Evolutionary conservation across 2,329 filamentous ascomycete species (phyloP).

Genomic region (Cladosporium sp.): DNA sequence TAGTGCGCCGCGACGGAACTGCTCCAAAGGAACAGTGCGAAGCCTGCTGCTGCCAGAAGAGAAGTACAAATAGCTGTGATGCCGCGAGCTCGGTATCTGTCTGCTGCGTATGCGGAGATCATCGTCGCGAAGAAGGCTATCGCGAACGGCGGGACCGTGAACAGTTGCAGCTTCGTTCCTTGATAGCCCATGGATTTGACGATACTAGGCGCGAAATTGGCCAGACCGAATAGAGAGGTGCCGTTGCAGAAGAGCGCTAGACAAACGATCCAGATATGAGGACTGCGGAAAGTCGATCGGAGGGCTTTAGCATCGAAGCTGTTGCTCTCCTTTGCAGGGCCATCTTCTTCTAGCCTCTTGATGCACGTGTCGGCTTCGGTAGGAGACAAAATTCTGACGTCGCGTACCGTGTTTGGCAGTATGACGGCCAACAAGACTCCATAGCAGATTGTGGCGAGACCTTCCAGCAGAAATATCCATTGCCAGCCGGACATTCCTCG

Average conservation of each 20-base stretch:
- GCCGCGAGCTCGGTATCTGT: constrained; percentile 70
- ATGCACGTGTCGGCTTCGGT: constrained; percentile 47
- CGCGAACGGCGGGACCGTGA: constrained; percentile 74
- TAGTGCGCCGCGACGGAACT: constrained; percentile 69
- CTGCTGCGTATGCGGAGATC: constrained; percentile 70
- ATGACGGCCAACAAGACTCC: constrained; percentile 48
- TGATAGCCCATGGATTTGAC: constrained; percentile 51
- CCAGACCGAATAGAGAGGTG: constrained; percentile 2
- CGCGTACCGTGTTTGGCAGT: constrained; percentile 60
- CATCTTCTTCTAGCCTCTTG: constrained; percentile 1
- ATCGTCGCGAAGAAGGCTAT: constrained; percentile 69
- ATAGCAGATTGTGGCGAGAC: constrained; percentile 36
- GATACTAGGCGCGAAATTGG: constrained; percentile 28
- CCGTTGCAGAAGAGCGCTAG: constrained; percentile 11
- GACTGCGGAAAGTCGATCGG: constrained; percentile 33
- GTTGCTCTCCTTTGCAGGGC: constrained; percentile 32
- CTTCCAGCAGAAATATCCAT: constrained; percentile 25
- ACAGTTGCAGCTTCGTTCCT: constrained; percentile 65
- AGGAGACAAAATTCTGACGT: constrained; percentile 52
- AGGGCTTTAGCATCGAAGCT: constrained; percentile 39
- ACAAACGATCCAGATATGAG: constrained; percentile 6
- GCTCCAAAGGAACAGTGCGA: constrained; percentile 72
- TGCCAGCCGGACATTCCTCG: constrained; percentile 49
- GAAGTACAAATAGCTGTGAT: constrained; percentile 76
- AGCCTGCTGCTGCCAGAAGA: constrained; percentile 71